Evolutionary conservation across 306 rosid species (phyloP).

Genomic region (Cucurbita maxima): DNA sequence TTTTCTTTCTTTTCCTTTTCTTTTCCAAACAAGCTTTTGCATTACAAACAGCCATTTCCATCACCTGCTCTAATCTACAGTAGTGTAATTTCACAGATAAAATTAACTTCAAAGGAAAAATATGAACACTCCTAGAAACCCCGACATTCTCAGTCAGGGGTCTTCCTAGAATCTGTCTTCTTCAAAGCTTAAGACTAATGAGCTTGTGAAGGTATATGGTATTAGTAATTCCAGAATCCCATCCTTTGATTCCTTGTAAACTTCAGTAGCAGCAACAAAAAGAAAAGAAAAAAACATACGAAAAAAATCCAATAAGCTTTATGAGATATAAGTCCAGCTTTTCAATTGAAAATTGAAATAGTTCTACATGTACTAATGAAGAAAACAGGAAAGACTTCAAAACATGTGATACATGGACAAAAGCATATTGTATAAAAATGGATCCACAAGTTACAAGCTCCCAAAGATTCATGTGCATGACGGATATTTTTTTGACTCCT

Average conservation of each 20-base stretch:
- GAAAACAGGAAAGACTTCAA: neutral
- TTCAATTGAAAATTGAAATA: neutral
- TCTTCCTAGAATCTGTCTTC: neutral
- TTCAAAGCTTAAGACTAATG: neutral
- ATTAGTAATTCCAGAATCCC: neutral
- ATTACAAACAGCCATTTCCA: slow-evolving; percentile 7
- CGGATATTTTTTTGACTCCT: neutral
- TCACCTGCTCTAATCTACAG: neutral
- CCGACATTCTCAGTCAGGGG: neutral
- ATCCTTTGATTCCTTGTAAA: neutral
- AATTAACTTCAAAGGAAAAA: neutral
- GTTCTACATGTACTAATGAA: neutral
- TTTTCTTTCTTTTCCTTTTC: neutral
- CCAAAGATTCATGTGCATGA: neutral
- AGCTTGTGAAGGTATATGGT: neutral
- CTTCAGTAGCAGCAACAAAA: neutral
- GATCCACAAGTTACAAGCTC: neutral
- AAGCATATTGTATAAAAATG: neutral
- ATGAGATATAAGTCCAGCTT: neutral
- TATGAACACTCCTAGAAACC: neutral
- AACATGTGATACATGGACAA: neutral
- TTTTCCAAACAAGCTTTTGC: neutral
- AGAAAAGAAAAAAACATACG: neutral
- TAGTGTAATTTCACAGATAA: neutral
- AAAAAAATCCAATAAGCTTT: neutral